Evolutionary conservation across 2,329 filamentous ascomycete genomes (phyloP).

Genomic region (Aspergillus brunneoviolaceus): DNA sequence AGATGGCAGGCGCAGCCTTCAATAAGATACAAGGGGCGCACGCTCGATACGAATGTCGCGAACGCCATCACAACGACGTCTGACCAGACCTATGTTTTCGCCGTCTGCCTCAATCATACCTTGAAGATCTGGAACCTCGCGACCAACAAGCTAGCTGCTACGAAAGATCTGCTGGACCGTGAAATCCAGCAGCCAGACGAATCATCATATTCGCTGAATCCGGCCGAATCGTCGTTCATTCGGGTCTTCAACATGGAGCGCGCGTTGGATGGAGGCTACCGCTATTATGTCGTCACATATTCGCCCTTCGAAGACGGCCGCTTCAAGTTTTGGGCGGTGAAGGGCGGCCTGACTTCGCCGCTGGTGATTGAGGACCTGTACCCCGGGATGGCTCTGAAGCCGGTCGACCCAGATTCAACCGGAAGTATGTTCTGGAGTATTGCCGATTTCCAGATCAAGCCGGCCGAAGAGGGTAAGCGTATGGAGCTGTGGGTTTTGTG

Average conservation of each 20-base stretch:
- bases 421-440: constrained; percentile 77
- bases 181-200: constrained; percentile 65
- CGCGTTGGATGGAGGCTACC: constrained; percentile 46
- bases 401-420: constrained; percentile 61
- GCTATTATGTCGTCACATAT: constrained; percentile 72
- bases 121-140: constrained; percentile 85
- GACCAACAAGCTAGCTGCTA: constrained; percentile 74
- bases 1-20: constrained; percentile 45
- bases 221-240: constrained; percentile 73
- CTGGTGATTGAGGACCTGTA: constrained; percentile 71
- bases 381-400: constrained; percentile 61
- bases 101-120: constrained; percentile 84
- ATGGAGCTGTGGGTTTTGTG: constrained; percentile 73
- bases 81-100: constrained; percentile 60
- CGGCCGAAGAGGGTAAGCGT: constrained; percentile 52
- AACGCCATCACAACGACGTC: constrained; percentile 48
- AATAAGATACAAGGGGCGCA: constrained; percentile 43
- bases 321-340: constrained; percentile 90
- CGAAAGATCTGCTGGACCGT: constrained; percentile 74
- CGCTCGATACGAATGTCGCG: constrained; percentile 44
- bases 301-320: constrained; percentile 83
- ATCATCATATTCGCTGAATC: constrained; percentile 74
- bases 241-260: constrained; percentile 64
- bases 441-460: constrained; percentile 69
- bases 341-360: constrained; percentile 57